Evolutionary conservation across 2,329 filamentous ascomycete species (phyloP).

Genomic region (Tympanopsis confertula): DNA sequence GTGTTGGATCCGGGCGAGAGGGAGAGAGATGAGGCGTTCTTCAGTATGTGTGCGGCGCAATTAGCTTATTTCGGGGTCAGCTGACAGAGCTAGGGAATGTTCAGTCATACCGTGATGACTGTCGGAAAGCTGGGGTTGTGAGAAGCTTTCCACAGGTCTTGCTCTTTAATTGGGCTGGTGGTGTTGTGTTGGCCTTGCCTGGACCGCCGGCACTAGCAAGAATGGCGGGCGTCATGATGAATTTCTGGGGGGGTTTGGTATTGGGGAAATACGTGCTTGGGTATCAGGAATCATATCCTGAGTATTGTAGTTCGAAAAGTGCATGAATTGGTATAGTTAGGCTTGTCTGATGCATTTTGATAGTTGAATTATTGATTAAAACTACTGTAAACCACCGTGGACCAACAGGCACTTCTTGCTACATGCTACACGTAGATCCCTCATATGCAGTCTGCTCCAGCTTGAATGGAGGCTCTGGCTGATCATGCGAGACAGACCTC

Average conservation of each 20-base stretch:
- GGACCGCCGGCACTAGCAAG: slow-evolving; percentile 2
- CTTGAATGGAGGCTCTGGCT: too few relatives aligned
- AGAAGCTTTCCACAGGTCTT: slow-evolving; percentile 4
- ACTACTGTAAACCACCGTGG: too few relatives aligned
- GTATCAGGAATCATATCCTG: slow-evolving; percentile 3
- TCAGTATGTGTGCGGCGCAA: slow-evolving; percentile 4
- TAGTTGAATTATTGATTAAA: too few relatives aligned
- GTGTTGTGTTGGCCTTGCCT: slow-evolving; percentile 4
- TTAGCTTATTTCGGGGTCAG: too few relatives aligned
- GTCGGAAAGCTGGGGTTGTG: slow-evolving; percentile 2
- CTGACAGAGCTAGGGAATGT: slow-evolving; percentile 5
- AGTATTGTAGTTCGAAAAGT: too few relatives aligned
- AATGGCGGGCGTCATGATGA: slow-evolving; percentile 2
- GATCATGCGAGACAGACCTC: too few relatives aligned
- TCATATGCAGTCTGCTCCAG: too few relatives aligned
- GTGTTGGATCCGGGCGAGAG: slow-evolving; percentile 3
- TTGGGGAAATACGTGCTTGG: slow-evolving; percentile 4
- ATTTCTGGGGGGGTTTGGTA: slow-evolving; percentile 3
- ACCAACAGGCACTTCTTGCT: too few relatives aligned
- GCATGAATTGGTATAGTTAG: too few relatives aligned
- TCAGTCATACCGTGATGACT: slow-evolving; percentile 5
- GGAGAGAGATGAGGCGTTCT: slow-evolving; percentile 4
- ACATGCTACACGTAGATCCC: too few relatives aligned
- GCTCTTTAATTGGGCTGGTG: slow-evolving; percentile 5
- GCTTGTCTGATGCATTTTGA: too few relatives aligned